Base-by-base conservation (phyloP, 2,329 filamentous ascomycete species). In the Leptographium procerum region DNA sequence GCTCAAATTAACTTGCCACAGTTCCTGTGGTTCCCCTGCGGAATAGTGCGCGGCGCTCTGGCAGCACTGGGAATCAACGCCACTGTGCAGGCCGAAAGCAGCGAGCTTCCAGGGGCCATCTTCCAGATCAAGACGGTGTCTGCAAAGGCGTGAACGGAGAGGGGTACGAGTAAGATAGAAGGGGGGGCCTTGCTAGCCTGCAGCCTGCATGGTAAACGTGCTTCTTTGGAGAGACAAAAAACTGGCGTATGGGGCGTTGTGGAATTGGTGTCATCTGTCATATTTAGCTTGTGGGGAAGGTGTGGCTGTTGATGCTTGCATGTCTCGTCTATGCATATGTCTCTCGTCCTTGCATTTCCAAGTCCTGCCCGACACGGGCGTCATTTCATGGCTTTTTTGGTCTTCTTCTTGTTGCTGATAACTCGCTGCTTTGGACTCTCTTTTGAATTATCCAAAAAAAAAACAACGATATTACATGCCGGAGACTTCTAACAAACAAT, bases 1-100 rank as follows among this genome's bases (percentile, higher is more conserved):
- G 22, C 29, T 36, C 2, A 31, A 24, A 33, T 33, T 47, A 19
- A 53, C n/a, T 7, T 16, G n/a, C 16, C 13, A 58, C 61, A 95
- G 87, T 96, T 95, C 70, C 78, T 99, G 16, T 96, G 90, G 82
- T 96, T 97, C 68, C 94, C 94, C 9, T 95, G 91, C 66, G 94
- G 94, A 52, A 81, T 99, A 54, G 89, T 99, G 61, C 82, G 92
- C 59, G 94, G 94, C 33, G 91, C 90, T n/a, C 75, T 99, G 55
- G 87, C 91, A n/a, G 91, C 87, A 55, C 77, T 99, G 76, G 94
- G 92, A 7, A 91, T 97, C 65, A 86, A 86, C 66, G 91, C 91
- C 11, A 95, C 87, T 1, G 92, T 99, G 1, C 89, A 95, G 65
- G 94, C 91, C 5, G 94, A 96, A 73, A 88, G 88, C 57, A 87